Evolutionary conservation across 2,329 filamentous ascomycete species (phyloP), one percentile per base, ranked within the genome.

Genomic region (Beauveria scarabaeidicola): DNA sequence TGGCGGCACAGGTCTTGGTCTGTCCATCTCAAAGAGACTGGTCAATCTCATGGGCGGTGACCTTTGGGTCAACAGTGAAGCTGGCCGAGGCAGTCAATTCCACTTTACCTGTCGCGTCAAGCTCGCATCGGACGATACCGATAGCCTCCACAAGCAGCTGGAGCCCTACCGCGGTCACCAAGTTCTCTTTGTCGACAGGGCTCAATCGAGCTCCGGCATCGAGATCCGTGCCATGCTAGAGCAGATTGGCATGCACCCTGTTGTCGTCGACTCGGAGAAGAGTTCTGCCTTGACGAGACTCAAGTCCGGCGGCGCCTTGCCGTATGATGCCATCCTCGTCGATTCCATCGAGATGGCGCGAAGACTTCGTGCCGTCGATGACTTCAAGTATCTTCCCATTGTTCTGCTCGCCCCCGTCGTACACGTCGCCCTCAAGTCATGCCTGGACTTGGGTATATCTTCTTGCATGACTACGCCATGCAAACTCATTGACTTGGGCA

Each of bases 401-500:
- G 93, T 99, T 47, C 83, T 97, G 62, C 77, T 97, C 50, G 94
- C 91, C 48, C 91, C 93, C 0, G 80, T 91, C 40, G 91, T 97
- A 13, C 90, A 92, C 62, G 91, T 97, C 65, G 95, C 87, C 72
- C 81, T 99, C 66, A 96, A 96, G 77, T 94, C 91, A 3, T 94
- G 93, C 61, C 78, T 97, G 61, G 94, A 97, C 71, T 82, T 97
- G 64, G 93, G 94, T 63, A 96, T 99, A 66, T 95, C 92, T n/a
- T 97, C 92, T 54, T 97, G 97, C 74, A 97, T 97, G 91, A 97
- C 94, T 2, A 96, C 91, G 17, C 94, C 94, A 9, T 97, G 94
- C 75, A 83, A 93, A 68, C 85, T 93, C 5, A 96, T 97, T 63
- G 94, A 99, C 72, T 78, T 99, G 61, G 92, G 91, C 62, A 97